Base-by-base conservation (phyloP, 2,329 filamentous ascomycete species). In the Dryadomyces quercus-mongolicae region DNA sequence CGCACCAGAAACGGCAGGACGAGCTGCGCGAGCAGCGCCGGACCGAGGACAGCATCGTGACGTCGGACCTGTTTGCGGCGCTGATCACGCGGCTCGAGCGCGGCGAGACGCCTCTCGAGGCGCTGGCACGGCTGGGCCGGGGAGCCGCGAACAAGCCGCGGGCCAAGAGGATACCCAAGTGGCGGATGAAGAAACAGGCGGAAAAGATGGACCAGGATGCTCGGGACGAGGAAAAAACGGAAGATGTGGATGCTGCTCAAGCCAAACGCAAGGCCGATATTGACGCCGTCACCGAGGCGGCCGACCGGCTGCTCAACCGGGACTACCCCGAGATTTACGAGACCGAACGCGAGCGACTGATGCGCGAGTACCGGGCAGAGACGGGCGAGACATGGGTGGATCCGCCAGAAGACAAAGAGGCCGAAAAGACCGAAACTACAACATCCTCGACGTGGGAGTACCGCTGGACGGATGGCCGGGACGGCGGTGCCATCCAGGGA, bases 281-380 rank as follows among this genome's bases (percentile, higher is more conserved):
- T 54, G 78, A 92, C 62, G 76, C 79, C 49, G 87, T 98, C 58
- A 97, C 93, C 0, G 90, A 87, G 47, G 89, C 92, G 10, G 91
- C 93, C 4, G 91, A 96, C 69, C 85, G 87, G 58, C 74, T 98
- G 0, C 80, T 96, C 53, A 85, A 84, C 34, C 77, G 92, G 54
- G 91, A 91, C 20, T 82, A 92, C 59, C 80, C 84, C 2, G 89
- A 97, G n/a, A 84, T 97, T 51, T 98, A 97, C 69, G 90, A 97
- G 55, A 78, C 84, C 47, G 88, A 94, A 66, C 79, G 91, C 55
- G 93, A 97, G 68, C 68, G 85, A 57, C 77, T 98, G 31, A 81
- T 91, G 53, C 78, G 93, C 38, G 86, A 92, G 66, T 97, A 90
- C 67, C 79, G 80, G 59, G 82, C 83, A 51, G 51, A 54, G 34